These are phyloP conservation scores for Phytophthora aleatoria DNA, from an alignment of 352 stramenopile genomes.

Conservation along the genomic window DNA sequence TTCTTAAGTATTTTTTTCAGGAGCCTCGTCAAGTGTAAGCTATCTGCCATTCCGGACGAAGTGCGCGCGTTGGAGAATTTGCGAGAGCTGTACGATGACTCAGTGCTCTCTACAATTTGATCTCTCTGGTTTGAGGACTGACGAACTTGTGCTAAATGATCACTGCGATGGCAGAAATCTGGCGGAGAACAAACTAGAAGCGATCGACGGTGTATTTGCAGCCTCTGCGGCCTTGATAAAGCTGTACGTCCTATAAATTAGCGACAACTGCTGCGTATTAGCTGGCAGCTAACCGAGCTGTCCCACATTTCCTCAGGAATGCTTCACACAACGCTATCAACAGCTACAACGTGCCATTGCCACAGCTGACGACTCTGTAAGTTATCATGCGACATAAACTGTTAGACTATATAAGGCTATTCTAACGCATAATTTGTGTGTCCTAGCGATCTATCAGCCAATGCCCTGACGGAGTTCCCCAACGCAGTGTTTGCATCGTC, in stretches of 20 bases:
- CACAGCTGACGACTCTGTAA: conserved; percentile 49
- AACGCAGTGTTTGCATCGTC: conserved; percentile 51
- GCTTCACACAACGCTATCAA: conserved; percentile 50
- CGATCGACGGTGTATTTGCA: conserved; percentile 36
- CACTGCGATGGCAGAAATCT: conserved; percentile 42
- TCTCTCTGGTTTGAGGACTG: conserved; percentile 2
- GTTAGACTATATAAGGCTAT: neutral
- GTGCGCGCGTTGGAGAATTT: conserved; percentile 45
- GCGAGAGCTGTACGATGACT: conserved; percentile 44
- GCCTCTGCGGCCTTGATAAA: conserved; percentile 36
- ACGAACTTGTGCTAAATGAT: conserved; percentile 5
- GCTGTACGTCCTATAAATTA: conserved; percentile 39
- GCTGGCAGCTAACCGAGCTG: conserved; percentile 7
- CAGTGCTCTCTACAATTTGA: neutral
- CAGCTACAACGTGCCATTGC: conserved; percentile 43
- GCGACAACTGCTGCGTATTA: neutral
- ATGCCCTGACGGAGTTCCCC: conserved; percentile 52
- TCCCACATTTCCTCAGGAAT: conserved; percentile 40
- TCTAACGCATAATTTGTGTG: neutral
- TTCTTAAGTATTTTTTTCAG: conserved; percentile 27
- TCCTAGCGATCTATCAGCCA: conserved; percentile 58
- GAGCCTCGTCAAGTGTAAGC: conserved; percentile 54
- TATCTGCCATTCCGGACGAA: conserved; percentile 47
- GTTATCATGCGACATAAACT: conserved; percentile 1
- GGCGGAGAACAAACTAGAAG: conserved; percentile 46